Evolutionary conservation across 2,329 filamentous ascomycete genomes (phyloP), one percentile per base, ranked within the genome.

Genomic region (Calonectria hongkongensis): DNA sequence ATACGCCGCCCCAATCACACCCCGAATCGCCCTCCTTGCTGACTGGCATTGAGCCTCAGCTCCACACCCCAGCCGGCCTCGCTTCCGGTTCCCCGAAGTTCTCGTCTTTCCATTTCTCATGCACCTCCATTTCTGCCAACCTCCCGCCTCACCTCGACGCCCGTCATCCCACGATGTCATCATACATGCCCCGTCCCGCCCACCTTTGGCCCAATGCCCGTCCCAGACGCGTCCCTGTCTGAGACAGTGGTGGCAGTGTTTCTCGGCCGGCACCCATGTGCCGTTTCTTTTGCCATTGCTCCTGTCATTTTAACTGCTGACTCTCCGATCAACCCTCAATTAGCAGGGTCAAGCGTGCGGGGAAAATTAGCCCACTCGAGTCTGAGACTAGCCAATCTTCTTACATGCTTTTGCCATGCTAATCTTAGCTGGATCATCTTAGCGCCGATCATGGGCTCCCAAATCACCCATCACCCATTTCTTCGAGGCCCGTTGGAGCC

Each of bases 371-470:
- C 54, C 21, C 21, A 39, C 54, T 36, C 36, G 12, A 27, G 36
- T 21, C n/a, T 25, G 9, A 21, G 39, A 27, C 33, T 36, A 41
- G 54, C 54, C 54, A 60, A 60, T 60, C 54, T 43, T 13, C 39
- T 60, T 60, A 60, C 54, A 60, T 60, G 54, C 54, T 36, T 60
- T 28, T 28, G 33, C 3, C 18, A 21, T 48, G 45, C 45, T 48
- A 48, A 48, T 48, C 45, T 48, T 21, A 25, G 45, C 45, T 48
- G n/a, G 21, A 48, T 41, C 21, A 60, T 60, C 25, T 60, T 60
- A 60, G 54, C 54, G 54, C 54, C 54, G 54, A 60, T 60, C 54
- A 60, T 41, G 21, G 54, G 30, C 30, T 21, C n/a, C 54, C 54
- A 41, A 60, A 36, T 41, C 54, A 39, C n/a, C 27, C 54, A 58